Base-by-base conservation (phyloP, 352 stramenopile species). In the Phytophthora agathidicida region DNA sequence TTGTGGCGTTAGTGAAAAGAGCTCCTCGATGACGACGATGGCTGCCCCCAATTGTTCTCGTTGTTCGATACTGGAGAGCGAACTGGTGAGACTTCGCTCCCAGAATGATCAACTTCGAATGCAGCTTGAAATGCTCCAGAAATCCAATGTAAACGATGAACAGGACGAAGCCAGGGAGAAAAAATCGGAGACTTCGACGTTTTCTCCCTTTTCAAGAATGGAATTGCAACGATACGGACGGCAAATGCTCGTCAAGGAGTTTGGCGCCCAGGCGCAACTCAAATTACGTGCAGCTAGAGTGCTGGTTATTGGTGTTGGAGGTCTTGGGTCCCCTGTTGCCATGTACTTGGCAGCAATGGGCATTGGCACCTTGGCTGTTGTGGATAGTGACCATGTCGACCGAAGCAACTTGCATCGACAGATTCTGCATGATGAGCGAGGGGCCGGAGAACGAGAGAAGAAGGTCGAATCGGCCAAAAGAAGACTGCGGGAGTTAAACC, bases 361-460 rank as follows among this genome's bases (percentile, higher is more conserved):
- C 3, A 80, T 99, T 4, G 96, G 94, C 4, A 73, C 73, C 24
- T 75, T 99, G n/a, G 86, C 75, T 3, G 64, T 99, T 27, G 89
- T 98, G 3, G 97, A 99, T 69, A 84, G 93, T 60, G 97, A 99
- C 73, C 36, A 48, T 53, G 96, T 99, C 19, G 96, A 99, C 44
- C 75, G 85, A 33, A 98, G 84, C 45, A 99, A 99, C 75, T 72
- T 99, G 51, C 97, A 99, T 67, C 81, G 96, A 5, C 97, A 99
- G 72, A 80, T 99, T 44, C 82, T 98, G 20, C 96, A 99, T 64
- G 89, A 88, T 49, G 84, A 97, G 51, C 53, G 58, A 1, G 79
- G 89, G 38, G 65, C 95, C 0, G 82, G 82, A 2, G n/a, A 57
- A 9, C 16, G 17, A 13, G 66, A 84, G 59, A 91, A 89, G 39